phyloP scores from a whole-genome alignment of 805 yeast species.

The Yamadazyma ubonensis region DNA sequence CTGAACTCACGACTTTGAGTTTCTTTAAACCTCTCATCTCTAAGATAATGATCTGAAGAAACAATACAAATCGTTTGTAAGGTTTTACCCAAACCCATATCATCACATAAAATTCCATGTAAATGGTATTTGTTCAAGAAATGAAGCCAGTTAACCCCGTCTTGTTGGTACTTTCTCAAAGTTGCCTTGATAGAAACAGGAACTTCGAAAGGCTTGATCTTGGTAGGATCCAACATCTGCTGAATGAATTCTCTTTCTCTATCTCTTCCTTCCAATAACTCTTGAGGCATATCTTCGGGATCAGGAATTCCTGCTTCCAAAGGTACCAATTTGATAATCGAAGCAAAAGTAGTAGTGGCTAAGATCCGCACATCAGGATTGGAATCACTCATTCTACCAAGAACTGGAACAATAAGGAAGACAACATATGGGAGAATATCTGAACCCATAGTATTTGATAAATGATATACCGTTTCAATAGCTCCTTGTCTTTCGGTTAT shows the following conservation, averaged over 20 bases:
- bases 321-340: constrained; percentile 92
- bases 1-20: constrained; percentile 66
- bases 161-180: constrained; percentile 92
- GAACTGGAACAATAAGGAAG: constrained; percentile 90
- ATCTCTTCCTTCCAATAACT: constrained; percentile 83
- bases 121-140: constrained; percentile 90
- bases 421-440: constrained; percentile 92
- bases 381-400: constrained; percentile 97
- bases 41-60: constrained; percentile 88
- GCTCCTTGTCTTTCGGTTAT: constrained; percentile 85
- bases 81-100: constrained; percentile 98
- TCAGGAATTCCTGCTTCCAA: constrained; percentile 96
- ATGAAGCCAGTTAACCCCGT: constrained; percentile 97
- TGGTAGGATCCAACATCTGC: constrained; percentile 97
- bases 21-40: constrained; percentile 65
- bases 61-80: constrained; percentile 95
- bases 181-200: constrained; percentile 94
- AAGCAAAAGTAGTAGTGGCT: constrained; percentile 95
- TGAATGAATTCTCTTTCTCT: constrained; percentile 90
- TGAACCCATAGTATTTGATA: constrained; percentile 81
- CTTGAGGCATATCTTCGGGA: constrained; percentile 86
- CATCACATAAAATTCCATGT: constrained; percentile 97
- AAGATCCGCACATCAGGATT: constrained; percentile 82
- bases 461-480: constrained; percentile 84
- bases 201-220: constrained; percentile 79